phyloP scores from a whole-genome alignment of 2,329 filamentous ascomycete genomes.

The Xylogone sp. region DNA sequence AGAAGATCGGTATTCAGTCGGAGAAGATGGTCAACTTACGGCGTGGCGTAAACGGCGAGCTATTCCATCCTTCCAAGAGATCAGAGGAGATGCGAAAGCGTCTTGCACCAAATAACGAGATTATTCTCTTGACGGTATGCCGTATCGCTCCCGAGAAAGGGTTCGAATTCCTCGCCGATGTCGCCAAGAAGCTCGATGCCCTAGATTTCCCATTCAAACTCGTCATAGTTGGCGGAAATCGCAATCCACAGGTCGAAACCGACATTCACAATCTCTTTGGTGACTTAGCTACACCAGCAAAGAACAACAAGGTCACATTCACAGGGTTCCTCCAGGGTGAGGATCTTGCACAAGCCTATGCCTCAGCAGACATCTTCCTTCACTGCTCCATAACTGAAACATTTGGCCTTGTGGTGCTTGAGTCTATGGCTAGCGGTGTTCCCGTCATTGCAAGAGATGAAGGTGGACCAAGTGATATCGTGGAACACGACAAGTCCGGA shows the following conservation, averaged over 20 bases:
- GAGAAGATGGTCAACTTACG: constrained; percentile 58
- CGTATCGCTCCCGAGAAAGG: constrained; percentile 68
- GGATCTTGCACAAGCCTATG: constrained; percentile 61
- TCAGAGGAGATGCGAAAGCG: constrained; percentile 47
- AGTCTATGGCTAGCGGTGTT: constrained; percentile 68
- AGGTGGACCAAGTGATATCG: constrained; percentile 65
- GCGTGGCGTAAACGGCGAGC: constrained; percentile 59
- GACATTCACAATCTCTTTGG: constrained; percentile 59
- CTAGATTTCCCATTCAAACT: constrained; percentile 58
- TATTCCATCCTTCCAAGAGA: constrained; percentile 54
- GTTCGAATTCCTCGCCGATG: constrained; percentile 62
- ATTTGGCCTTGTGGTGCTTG: constrained; percentile 66
- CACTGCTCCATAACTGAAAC: constrained; percentile 70
- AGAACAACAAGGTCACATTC: constrained; percentile 51
- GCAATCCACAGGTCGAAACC: constrained; percentile 57
- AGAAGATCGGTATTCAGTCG: constrained; percentile 49
- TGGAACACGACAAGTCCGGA: constrained; percentile 55
- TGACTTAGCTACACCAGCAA: constrained; percentile 38
- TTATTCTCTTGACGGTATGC: constrained; percentile 63
- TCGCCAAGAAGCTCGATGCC: constrained; percentile 48
- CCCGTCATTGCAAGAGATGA: constrained; percentile 67
- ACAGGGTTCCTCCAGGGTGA: constrained; percentile 61
- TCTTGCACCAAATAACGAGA: constrained; percentile 58
- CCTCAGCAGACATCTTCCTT: constrained; percentile 65
- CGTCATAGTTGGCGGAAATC: constrained; percentile 65